These are phyloP conservation scores for Mucor saturninus DNA, from an alignment of 371 early-diverging fungal genomes.

Conservation along the genomic window DNA sequence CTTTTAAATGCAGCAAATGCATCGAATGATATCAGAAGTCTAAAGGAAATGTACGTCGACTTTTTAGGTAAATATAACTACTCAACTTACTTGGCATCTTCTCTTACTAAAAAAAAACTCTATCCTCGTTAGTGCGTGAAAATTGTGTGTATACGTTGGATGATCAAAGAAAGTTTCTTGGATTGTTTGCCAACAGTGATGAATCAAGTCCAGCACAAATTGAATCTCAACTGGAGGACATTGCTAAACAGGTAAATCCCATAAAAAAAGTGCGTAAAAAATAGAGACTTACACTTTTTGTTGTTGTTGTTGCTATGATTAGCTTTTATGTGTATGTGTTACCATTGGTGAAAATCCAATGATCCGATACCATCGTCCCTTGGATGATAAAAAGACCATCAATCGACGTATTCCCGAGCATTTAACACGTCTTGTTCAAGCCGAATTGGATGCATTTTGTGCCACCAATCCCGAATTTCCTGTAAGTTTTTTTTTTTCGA, in stretches of 20 bases:
- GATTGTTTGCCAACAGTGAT: conserved; percentile 52
- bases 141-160: conserved; percentile 81
- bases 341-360: conserved; percentile 85
- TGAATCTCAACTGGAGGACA: conserved; percentile 68
- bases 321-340: conserved; percentile 75
- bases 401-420: conserved; percentile 58
- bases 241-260: conserved; percentile 71
- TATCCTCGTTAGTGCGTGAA: conserved; percentile 69
- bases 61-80: conserved; percentile 55
- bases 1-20: conserved; percentile 58
- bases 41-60: conserved; percentile 79
- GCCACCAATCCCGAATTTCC: conserved; percentile 67
- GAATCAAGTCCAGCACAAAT: conserved; percentile 40
- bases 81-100: not conserved
- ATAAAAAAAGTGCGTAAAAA: too few species aligned
- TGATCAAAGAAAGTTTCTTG: conserved; percentile 67
- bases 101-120: conserved; percentile 17
- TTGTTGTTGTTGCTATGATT: not conserved
- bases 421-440: conserved; percentile 59
- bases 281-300: not conserved
- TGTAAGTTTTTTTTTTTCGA: conserved; percentile 28
- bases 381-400: conserved; percentile 72
- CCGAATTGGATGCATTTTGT: conserved; percentile 65
- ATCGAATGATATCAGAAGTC: conserved; percentile 59
- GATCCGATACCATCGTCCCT: conserved; percentile 82